phyloP scores from a whole-genome alignment of 257 asterid species.

The Eucommia ulmoides region DNA sequence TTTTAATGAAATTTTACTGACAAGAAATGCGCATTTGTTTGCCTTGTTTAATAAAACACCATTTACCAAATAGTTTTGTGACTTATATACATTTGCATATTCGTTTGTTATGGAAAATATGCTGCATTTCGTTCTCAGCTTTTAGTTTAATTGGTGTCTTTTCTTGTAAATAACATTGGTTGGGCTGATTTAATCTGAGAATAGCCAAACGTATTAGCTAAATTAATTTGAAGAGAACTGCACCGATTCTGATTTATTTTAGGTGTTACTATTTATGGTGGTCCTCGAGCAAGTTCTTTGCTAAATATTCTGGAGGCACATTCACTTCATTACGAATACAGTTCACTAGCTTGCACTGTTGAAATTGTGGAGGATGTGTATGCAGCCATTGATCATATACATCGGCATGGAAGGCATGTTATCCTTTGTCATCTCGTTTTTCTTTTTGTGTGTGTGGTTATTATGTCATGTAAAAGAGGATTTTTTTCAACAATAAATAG shows the following conservation, averaged over 20 bases:
- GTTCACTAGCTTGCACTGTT: conserved; percentile 86
- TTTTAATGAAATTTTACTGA: no score
- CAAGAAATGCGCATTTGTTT: no score
- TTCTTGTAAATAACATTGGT: not conserved
- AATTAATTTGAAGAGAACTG: conserved; percentile 1
- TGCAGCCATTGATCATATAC: conserved; percentile 88
- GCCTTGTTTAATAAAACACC: no score
- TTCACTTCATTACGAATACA: conserved; percentile 82
- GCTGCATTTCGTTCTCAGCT: not conserved
- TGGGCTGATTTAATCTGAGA: not conserved
- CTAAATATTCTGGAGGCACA: conserved; percentile 65
- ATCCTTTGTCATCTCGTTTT: not conserved
- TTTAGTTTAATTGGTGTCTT: not conserved
- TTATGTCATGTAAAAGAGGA: no score
- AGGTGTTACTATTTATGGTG: conserved; percentile 83
- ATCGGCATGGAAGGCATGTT: conserved; percentile 77
- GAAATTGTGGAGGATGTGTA: conserved; percentile 90
- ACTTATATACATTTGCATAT: no score
- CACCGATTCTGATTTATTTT: conserved; percentile 12
- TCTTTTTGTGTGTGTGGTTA: not conserved
- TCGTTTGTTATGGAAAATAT: not conserved
- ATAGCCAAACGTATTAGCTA: not conserved
- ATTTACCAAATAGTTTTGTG: no score
- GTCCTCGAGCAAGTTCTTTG: conserved; percentile 63
- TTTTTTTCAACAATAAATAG: no score